Conservation (phyloP, 1,284 basidiomycete genomes). For the Ganoderma meredithae region DNA sequence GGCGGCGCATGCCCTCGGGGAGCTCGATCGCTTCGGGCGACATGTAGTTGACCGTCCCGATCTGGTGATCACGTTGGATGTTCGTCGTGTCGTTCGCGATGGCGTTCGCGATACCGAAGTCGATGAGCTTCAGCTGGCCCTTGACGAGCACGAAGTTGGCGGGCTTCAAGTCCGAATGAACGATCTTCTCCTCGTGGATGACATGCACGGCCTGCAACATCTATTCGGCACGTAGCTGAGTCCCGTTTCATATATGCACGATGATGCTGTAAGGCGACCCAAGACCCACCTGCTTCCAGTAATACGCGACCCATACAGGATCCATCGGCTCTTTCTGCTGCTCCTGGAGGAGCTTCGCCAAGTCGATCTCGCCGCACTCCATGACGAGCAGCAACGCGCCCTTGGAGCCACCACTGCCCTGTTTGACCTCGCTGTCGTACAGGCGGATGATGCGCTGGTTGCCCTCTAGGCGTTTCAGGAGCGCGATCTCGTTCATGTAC, state of each 20-base stretch:
- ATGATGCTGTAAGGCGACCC: constrained; percentile 1
- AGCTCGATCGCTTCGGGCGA: constrained; percentile 92
- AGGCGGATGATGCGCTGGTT: constrained; percentile 90
- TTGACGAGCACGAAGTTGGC: constrained; percentile 96
- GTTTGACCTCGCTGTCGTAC: constrained; percentile 84
- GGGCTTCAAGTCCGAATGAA: constrained; percentile 95
- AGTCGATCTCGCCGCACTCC: constrained; percentile 94
- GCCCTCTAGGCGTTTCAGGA: constrained; percentile 87
- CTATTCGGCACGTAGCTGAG: constrained; percentile 48
- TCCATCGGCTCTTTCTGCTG: constrained; percentile 84
- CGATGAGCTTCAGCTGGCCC: constrained; percentile 93
- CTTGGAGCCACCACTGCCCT: constrained; percentile 67
- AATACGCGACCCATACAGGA: constrained; percentile 92
- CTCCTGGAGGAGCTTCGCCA: constrained; percentile 83
- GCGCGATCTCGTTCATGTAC: constrained; percentile 94
- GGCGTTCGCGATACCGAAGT: constrained; percentile 97
- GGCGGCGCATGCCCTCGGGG: constrained; percentile 77
- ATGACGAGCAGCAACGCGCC: constrained; percentile 84
- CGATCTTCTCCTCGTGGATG: constrained; percentile 95
- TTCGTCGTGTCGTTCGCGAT: constrained; percentile 98
- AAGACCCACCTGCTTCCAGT: constrained; percentile 88
- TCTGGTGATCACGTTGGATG: constrained; percentile 94
- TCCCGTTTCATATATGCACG: not conserved
- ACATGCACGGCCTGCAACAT: constrained; percentile 97
- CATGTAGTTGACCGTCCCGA: constrained; percentile 97